Conservation (phyloP, 2,329 filamentous ascomycete genomes). For the Dactylonectria estremocensis region DNA sequence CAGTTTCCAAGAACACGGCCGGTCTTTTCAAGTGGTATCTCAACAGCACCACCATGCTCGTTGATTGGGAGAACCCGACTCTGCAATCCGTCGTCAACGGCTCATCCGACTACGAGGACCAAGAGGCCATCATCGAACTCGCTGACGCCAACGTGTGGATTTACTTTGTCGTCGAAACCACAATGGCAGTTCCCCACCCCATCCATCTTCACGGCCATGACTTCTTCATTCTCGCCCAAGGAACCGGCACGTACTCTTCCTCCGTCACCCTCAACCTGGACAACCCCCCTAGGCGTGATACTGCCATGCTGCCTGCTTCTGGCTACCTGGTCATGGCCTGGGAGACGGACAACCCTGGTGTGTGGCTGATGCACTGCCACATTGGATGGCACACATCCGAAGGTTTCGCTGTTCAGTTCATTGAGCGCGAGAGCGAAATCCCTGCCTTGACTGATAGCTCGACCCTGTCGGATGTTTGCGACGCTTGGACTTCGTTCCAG, state of each 20-base stretch:
- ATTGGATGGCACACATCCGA: slow-evolving; percentile 48
- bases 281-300: slow-evolving; percentile 68
- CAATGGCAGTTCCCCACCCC: slow-evolving; percentile 48
- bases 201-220: slow-evolving; percentile 57
- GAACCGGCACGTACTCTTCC: slow-evolving; percentile 37
- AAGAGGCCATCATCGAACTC: slow-evolving; percentile 49
- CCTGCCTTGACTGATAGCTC: slow-evolving; percentile 3
- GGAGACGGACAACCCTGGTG: slow-evolving; percentile 64
- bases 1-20: slow-evolving; percentile 40
- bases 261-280: slow-evolving; percentile 24
- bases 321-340: slow-evolving; percentile 66
- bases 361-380: slow-evolving; percentile 67
- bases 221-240: slow-evolving; percentile 48
- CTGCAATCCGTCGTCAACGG: slow-evolving; percentile 37
- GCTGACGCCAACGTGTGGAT: slow-evolving; percentile 47
- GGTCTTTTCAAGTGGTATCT: slow-evolving; percentile 62
- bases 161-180: slow-evolving; percentile 49
- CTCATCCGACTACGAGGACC: slow-evolving; percentile 26
- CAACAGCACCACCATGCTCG: slow-evolving; percentile 49
- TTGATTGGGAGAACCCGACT: slow-evolving; percentile 49
- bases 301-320: slow-evolving; percentile 61
- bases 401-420: slow-evolving; percentile 29
- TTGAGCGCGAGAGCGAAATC: slow-evolving; percentile 29
- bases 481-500: slow-evolving; percentile 20
- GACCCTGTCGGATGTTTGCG: slow-evolving; percentile 22